Evolutionary conservation across 2,329 filamentous ascomycete species (phyloP).

Genomic region (Acrodontium crateriforme): DNA sequence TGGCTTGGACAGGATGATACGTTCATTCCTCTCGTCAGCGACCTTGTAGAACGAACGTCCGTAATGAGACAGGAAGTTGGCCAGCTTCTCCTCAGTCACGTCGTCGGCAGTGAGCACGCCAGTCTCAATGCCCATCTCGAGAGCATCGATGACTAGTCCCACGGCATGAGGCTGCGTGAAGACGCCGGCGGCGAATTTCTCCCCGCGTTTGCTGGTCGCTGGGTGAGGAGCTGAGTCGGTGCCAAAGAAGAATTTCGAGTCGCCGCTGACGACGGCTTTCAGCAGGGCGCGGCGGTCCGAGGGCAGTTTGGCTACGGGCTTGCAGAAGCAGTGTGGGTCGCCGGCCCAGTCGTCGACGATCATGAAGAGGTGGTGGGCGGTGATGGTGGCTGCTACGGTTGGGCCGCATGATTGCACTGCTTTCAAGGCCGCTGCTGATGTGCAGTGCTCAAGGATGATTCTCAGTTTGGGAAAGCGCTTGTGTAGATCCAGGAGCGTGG

Average conservation of each 20-base stretch:
- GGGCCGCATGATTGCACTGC: constrained; percentile 65
- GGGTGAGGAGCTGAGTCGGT: constrained; percentile 62
- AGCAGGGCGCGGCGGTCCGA: constrained; percentile 60
- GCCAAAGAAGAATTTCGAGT: constrained; percentile 59
- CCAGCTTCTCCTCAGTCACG: constrained; percentile 40
- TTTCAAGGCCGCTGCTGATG: constrained; percentile 65
- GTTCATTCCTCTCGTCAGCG: constrained; percentile 30
- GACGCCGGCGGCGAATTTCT: constrained; percentile 53
- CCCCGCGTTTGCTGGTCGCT: constrained; percentile 44
- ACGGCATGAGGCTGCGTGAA: constrained; percentile 64
- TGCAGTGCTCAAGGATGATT: constrained; percentile 68
- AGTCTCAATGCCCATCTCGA: constrained; percentile 48
- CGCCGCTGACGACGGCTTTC: constrained; percentile 44
- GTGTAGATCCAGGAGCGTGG: constrained; percentile 62
- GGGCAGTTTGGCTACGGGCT: constrained; percentile 51
- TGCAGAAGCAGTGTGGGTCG: constrained; percentile 68
- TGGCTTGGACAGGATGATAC: constrained; percentile 43
- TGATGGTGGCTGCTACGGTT: constrained; percentile 68
- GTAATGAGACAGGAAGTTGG: constrained; percentile 44
- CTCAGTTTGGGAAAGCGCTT: constrained; percentile 57
- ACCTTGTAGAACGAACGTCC: constrained; percentile 46
- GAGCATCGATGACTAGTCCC: constrained; percentile 49
- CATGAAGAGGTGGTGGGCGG: constrained; percentile 72
- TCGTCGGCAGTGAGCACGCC: constrained; percentile 40
- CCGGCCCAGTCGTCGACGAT: constrained; percentile 59